Conservation (phyloP, 2,329 filamentous ascomycete species). For the Verticillium klebahnii region DNA sequence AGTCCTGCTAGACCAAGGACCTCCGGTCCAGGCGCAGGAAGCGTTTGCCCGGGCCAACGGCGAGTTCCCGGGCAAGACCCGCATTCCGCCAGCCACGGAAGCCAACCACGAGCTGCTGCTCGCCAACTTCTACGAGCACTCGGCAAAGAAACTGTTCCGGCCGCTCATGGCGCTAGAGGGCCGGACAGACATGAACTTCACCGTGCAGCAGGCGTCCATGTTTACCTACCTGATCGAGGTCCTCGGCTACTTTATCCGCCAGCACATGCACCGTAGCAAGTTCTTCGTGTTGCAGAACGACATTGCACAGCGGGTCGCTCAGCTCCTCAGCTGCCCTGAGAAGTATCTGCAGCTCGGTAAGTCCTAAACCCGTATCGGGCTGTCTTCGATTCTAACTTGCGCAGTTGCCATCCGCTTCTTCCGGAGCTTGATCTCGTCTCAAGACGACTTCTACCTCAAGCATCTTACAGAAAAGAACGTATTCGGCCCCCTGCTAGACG, state of each 20-base stretch:
- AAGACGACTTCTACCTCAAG: conserved; percentile 87
- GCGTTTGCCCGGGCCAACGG: conserved; percentile 58
- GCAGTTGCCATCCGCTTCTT: conserved; percentile 89
- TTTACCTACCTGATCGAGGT: conserved; percentile 91
- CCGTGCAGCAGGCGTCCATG: conserved; percentile 80
- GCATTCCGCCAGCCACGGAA: conserved; percentile 48
- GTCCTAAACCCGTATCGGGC: conserved; percentile 23
- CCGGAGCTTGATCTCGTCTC: conserved; percentile 75
- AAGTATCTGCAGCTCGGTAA: conserved; percentile 89
- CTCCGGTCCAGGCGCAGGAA: conserved; percentile 44
- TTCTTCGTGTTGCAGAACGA: conserved; percentile 80
- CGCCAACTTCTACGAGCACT: conserved; percentile 83
- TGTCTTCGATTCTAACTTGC: background rate
- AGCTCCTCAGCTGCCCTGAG: conserved; percentile 76
- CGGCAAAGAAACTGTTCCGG: conserved; percentile 78
- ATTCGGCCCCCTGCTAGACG: conserved; percentile 78
- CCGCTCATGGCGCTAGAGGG: conserved; percentile 78
- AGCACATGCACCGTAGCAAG: conserved; percentile 82
- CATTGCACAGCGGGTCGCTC: conserved; percentile 72
- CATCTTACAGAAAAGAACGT: conserved; percentile 78
- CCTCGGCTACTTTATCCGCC: conserved; percentile 86
- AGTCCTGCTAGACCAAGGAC: conserved; percentile 75
- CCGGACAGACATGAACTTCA: conserved; percentile 64
- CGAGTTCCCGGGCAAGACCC: conserved; percentile 63
- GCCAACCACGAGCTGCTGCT: conserved; percentile 83